Evolutionary conservation across 2,329 filamentous ascomycete genomes (phyloP).

Genomic region (Malbranchea cinnamomea): DNA sequence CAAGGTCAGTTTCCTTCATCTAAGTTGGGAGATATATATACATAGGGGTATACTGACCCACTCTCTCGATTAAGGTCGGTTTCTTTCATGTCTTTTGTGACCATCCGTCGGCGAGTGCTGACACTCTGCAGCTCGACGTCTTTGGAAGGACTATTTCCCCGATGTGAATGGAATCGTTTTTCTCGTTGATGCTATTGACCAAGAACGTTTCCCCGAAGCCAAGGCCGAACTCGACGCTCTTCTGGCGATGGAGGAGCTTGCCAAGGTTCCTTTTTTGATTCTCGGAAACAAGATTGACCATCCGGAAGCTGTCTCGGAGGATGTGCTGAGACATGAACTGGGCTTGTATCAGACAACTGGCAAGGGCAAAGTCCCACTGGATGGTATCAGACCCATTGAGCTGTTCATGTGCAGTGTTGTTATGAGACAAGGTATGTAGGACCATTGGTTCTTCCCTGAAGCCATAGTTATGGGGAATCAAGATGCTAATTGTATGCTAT

Average conservation of each 20-base stretch:
- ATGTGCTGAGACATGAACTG: slow-evolving; percentile 81
- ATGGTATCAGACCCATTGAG: slow-evolving; percentile 89
- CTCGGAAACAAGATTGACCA: slow-evolving; percentile 99
- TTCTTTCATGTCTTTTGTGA: neutral
- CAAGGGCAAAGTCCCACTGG: slow-evolving; percentile 84
- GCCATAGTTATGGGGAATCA: slow-evolving; percentile 1
- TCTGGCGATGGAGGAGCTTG: slow-evolving; percentile 88
- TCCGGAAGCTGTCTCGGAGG: slow-evolving; percentile 86
- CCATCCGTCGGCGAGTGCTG: neutral
- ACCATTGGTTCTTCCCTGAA: neutral
- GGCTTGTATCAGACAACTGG: slow-evolving; percentile 93
- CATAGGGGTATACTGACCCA: too few species aligned
- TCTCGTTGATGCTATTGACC: slow-evolving; percentile 93
- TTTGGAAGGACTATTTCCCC: slow-evolving; percentile 96
- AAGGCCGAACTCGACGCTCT: slow-evolving; percentile 96
- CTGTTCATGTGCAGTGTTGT: slow-evolving; percentile 99
- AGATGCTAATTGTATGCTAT: slow-evolving; percentile 6
- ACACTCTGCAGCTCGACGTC: slow-evolving; percentile 70
- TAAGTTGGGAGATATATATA: too few species aligned
- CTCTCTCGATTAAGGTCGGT: too few species aligned
- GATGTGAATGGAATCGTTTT: slow-evolving; percentile 96
- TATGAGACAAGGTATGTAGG: slow-evolving; percentile 69
- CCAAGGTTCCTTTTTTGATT: slow-evolving; percentile 89
- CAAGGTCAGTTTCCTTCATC: slow-evolving; percentile 65
- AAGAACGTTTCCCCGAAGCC: slow-evolving; percentile 83